Evolutionary conservation across 2,329 filamentous ascomycete genomes (phyloP).

Genomic region (Aphanocladium album): DNA sequence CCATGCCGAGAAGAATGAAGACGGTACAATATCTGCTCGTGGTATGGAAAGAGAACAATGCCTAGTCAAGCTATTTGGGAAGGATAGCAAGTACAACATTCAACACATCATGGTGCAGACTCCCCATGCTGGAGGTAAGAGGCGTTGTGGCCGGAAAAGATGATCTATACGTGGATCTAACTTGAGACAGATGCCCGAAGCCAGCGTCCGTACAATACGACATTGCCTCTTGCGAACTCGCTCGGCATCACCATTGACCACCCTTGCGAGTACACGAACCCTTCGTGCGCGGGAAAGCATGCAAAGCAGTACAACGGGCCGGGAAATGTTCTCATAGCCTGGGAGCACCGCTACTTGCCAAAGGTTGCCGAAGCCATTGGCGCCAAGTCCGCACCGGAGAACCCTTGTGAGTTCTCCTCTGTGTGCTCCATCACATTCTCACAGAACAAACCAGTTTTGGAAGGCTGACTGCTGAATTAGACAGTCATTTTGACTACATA

Average conservation of each 20-base stretch:
- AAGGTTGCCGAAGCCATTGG: neutral
- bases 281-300: slow-evolving; percentile 4
- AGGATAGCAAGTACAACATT: too few relatives aligned
- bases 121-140: too few relatives aligned
- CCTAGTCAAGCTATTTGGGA: too few relatives aligned
- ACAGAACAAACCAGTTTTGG: too few relatives aligned
- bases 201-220: slow-evolving; percentile 5
- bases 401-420: neutral
- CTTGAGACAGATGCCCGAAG: too few relatives aligned
- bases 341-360: neutral
- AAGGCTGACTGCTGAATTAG: neutral
- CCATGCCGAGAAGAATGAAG: too few relatives aligned
- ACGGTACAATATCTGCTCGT: too few relatives aligned
- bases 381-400: neutral
- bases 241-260: neutral
- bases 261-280: slow-evolving; percentile 13
- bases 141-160: too few relatives aligned
- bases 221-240: neutral
- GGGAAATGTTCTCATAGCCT: neutral
- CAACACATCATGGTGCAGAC: too few relatives aligned
- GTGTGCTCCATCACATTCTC: too few relatives aligned
- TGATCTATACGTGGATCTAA: too few relatives aligned
- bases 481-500: neutral
- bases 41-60: too few relatives aligned
- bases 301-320: neutral